Conservation (phyloP, 2,329 filamentous ascomycete species). For the Diaporthe humulicola region DNA sequence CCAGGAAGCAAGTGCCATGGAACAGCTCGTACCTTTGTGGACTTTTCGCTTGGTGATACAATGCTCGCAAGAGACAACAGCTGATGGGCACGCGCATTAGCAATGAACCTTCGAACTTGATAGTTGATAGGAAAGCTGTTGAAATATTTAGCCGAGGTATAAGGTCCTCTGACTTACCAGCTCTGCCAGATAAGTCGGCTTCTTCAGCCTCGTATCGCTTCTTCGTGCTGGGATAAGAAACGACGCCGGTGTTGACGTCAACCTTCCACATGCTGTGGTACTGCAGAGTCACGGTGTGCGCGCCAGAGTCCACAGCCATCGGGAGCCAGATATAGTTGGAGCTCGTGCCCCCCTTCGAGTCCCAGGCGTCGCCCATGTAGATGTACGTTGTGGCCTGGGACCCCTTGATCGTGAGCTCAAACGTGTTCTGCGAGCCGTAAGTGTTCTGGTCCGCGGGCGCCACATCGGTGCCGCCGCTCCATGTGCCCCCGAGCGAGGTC, state of each 20-base stretch:
- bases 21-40: neutral
- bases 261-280: constrained; percentile 57
- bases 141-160: neutral
- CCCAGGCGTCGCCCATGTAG: constrained; percentile 55
- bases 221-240: constrained; percentile 47
- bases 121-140: too few species aligned
- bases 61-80: constrained; percentile 18
- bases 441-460: constrained; percentile 52
- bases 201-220: constrained; percentile 53
- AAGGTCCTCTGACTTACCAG: constrained; percentile 41
- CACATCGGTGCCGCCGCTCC: constrained; percentile 51
- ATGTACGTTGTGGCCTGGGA: constrained; percentile 50
- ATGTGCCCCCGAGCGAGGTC: constrained; percentile 49
- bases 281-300: constrained; percentile 51
- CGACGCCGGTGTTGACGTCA: constrained; percentile 52
- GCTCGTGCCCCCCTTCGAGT: constrained; percentile 49
- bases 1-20: neutral
- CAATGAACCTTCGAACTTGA: neutral
- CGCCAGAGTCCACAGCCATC: constrained; percentile 50
- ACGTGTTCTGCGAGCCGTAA: constrained; percentile 53
- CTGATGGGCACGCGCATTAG: neutral
- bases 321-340: constrained; percentile 57
- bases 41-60: constrained; percentile 32
- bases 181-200: constrained; percentile 46
- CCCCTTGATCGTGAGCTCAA: constrained; percentile 51